Base-by-base conservation (phyloP, 2,329 filamentous ascomycete species). In the Fusarium begoniae region DNA sequence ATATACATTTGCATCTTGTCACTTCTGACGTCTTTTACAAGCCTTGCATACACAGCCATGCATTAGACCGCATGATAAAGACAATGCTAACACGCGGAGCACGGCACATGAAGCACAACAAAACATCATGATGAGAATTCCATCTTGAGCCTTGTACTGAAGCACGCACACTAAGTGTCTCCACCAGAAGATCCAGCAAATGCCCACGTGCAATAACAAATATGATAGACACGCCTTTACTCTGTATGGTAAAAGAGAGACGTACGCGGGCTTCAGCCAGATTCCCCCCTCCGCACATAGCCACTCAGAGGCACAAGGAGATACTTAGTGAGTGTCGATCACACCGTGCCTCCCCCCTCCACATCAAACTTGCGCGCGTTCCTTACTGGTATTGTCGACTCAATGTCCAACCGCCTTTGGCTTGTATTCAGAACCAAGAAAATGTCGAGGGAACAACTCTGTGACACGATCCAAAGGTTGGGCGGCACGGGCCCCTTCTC, bases 241-340 rank as follows among this genome's bases (percentile, higher is more conserved):
- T 71, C 37, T 51, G 40, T 56, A 51, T n/a, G 67, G 62, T 10
- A 70, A 70, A 70, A 66, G 67, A 70, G 47, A 61, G 56, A 60
- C 70, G 40, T 73, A 45, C 70, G 28, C 67, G 43, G 38, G 40
- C 60, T 63, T 41, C 43, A 55, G 59, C 66, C 56, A 41, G 66
- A 54, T 67, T 41, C 54, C 58, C 53, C 51, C 37, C 62, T 68
- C 68, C 37, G 43, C 44, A 38, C 37, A 43, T 37, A 51, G 47
- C 60, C 66, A 70, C 67, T 70, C 44, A 72, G 60, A 64, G 53
- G 56, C 70, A 66, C 66, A 50, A 59, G 60, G 45, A 38, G 41
- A 67, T 63, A 55, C 57, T 67, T 70, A 74, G 71, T 74, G 62
- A 72, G 56, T 72, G 71, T 72, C 71, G 71, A 74, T 74, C 71